Base-by-base conservation (phyloP, 1,139 yeast genomes). In the Candida neerlandica region DNA sequence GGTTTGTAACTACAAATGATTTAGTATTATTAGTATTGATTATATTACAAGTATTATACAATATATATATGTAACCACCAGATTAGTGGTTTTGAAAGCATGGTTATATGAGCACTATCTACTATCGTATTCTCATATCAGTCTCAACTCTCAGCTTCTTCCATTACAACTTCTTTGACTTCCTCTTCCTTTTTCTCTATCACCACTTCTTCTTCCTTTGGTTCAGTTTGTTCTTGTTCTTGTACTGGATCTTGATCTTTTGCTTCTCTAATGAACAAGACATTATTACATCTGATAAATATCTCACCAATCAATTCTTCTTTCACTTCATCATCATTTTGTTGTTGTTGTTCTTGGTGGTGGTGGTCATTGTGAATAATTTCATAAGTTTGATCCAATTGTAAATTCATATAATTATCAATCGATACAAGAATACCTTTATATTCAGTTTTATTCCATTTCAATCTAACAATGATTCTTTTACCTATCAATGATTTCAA, bases 371-470 rank as follows among this genome's bases (percentile, higher is more conserved):
- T 14, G 6, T 29, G 33, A 5, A 33, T 73, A 45, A 75, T 71
- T 65, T 91, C 96, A 47, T 74, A 80, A 1, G 96, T 86, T 33
- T 84, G 80, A 39, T 81, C 84, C 39, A 94, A 72, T 63, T 90
- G 92, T 37, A 94, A 59, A 62, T 94, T 95, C 94, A 95, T 94
- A 70, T 94, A 95, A 59, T 90, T 89, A 65, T 94, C 99, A 27
- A 90, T 87, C 1, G 96, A 85, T 14, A 84, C 70, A 44, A 94
- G 77, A n/a, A 67, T 78, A 0, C 99, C 99, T 52, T 74, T 79
- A 69, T 94, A 94, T 64, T 91, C 96, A n/a, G 96, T 88, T 56
- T 82, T 82, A 63, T 91, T 94, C 88, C 97, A 95, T 67, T 94
- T 94, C 55, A 94, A 78, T 49, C 94, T 81, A n/a, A 94, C 96